Percentiles rank a stretch among this genome's conserved stretches.
Evolutionary conservation across 352 stramenopile genomes (phyloP).

Genomic region (Phytopythium cucurbitacearum): DNA sequence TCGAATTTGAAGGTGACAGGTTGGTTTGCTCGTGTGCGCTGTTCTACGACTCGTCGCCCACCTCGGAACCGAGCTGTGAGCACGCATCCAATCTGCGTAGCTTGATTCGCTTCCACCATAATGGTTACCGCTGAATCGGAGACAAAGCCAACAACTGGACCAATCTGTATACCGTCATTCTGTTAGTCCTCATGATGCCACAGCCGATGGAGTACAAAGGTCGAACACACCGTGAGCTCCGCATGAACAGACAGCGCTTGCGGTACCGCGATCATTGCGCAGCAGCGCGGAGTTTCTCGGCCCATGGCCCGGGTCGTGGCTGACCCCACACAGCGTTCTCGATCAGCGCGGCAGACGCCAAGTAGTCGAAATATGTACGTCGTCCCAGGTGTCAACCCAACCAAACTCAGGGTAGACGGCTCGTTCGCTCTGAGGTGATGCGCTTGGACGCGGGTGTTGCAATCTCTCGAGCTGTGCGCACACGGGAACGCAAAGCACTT

Average conservation of each 20-base stretch:
- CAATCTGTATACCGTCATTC: slow-evolving; percentile 15
- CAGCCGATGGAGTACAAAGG: background rate
- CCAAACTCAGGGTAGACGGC: slow-evolving; percentile 14
- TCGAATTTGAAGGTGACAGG: slow-evolving; percentile 29
- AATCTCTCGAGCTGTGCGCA: background rate
- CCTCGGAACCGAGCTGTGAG: slow-evolving; percentile 30
- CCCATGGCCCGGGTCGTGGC: slow-evolving; percentile 10
- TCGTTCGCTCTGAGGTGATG: slow-evolving; percentile 10
- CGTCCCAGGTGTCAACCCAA: slow-evolving; percentile 16
- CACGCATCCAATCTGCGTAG: slow-evolving; percentile 28
- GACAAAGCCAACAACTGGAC: slow-evolving; percentile 40
- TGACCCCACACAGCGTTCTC: slow-evolving; percentile 23
- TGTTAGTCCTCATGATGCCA: background rate
- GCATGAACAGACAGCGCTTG: too few species aligned
- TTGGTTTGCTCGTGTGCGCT: slow-evolving; percentile 7
- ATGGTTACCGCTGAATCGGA: slow-evolving; percentile 21
- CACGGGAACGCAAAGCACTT: slow-evolving; percentile 31
- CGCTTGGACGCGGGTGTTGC: slow-evolving; percentile 1
- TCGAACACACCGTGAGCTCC: too few species aligned
- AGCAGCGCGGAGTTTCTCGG: too few species aligned
- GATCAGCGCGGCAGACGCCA: slow-evolving; percentile 26
- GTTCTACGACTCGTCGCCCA: slow-evolving; percentile 5
- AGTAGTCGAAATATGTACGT: slow-evolving; percentile 39
- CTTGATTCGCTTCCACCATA: slow-evolving; percentile 37
- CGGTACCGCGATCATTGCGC: too few species aligned